Percentiles rank a stretch among this genome's conserved stretches.
Conservation (phyloP, 805 yeast species). For the Isabelozyma rhagii region DNA sequence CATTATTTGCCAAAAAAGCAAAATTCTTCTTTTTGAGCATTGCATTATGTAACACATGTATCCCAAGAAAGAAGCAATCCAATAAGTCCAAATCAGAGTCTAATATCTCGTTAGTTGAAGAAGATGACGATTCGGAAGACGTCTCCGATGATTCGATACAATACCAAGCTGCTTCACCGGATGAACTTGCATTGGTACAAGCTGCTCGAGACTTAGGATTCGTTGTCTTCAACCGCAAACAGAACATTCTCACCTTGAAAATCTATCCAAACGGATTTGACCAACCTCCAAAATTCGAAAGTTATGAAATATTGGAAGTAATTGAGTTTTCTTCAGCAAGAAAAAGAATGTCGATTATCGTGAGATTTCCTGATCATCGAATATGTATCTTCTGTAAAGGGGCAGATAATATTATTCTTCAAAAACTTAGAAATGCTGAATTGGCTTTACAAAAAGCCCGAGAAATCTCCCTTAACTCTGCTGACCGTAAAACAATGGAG, state of each 20-base stretch:
- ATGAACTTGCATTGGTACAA: slow-evolving; percentile 86
- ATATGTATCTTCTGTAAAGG: slow-evolving; percentile 87
- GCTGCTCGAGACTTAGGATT: slow-evolving; percentile 96
- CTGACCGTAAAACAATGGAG: slow-evolving; percentile 68
- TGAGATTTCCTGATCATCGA: slow-evolving; percentile 70
- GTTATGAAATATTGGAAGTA: slow-evolving; percentile 71
- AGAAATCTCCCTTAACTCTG: slow-evolving; percentile 58
- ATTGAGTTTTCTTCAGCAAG: slow-evolving; percentile 86
- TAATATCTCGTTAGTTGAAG: not conserved
- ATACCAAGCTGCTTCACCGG: slow-evolving; percentile 95
- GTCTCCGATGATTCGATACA: slow-evolving; percentile 48
- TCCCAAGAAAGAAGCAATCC: slow-evolving; percentile 54
- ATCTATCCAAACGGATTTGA: slow-evolving; percentile 84
- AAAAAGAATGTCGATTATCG: slow-evolving; percentile 91
- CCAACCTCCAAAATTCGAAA: slow-evolving; percentile 57
- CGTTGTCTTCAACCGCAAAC: slow-evolving; percentile 70
- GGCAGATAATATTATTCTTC: slow-evolving; percentile 88
- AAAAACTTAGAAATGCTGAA: slow-evolving; percentile 57
- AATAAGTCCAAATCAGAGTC: slow-evolving; percentile 8
- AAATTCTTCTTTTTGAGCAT: slow-evolving; percentile 76
- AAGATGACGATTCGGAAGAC: slow-evolving; percentile 9
- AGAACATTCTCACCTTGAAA: slow-evolving; percentile 59
- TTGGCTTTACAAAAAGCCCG: slow-evolving; percentile 61
- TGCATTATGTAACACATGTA: slow-evolving; percentile 87
- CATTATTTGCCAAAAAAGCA: slow-evolving; percentile 67